Percentiles rank a stretch among this genome's conserved stretches.
Conservation (phyloP, 2,329 filamentous ascomycete species). For the Pleoardoris graminearum region DNA sequence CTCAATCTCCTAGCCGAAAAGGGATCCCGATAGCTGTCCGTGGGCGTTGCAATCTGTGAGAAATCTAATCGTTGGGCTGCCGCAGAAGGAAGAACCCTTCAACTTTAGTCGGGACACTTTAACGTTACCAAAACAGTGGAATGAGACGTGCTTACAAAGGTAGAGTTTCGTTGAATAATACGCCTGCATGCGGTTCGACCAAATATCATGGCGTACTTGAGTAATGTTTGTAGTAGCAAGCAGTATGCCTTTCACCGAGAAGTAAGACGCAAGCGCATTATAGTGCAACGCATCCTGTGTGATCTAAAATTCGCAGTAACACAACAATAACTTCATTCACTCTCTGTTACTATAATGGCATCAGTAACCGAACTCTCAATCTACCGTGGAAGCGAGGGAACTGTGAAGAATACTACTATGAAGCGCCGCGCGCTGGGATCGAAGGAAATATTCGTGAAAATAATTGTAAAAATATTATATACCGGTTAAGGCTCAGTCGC, state of each 20-base stretch:
- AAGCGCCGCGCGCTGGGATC: conserved; percentile 17
- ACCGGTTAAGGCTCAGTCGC: too few species aligned
- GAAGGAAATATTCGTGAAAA: conserved; percentile 23
- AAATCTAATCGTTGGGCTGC: background rate
- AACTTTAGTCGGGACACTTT: background rate
- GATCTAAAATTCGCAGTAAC: background rate
- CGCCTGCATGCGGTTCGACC: background rate
- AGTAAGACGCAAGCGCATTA: background rate
- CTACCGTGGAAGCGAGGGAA: conserved; percentile 19
- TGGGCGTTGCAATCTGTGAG: background rate
- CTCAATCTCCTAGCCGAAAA: background rate
- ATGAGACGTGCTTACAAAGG: background rate
- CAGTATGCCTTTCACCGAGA: background rate
- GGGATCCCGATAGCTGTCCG: background rate
- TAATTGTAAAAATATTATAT: too few species aligned
- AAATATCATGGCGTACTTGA: background rate
- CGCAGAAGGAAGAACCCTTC: background rate
- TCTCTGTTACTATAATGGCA: background rate
- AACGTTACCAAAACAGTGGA: background rate
- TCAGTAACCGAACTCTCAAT: conserved; percentile 14
- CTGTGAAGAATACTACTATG: conserved; percentile 12
- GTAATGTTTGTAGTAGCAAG: background rate
- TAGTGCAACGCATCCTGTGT: background rate
- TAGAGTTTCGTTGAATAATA: background rate
- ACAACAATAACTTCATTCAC: background rate